Conservation (phyloP, 2,329 filamentous ascomycete genomes). For the Gnomoniopsis sp. region DNA sequence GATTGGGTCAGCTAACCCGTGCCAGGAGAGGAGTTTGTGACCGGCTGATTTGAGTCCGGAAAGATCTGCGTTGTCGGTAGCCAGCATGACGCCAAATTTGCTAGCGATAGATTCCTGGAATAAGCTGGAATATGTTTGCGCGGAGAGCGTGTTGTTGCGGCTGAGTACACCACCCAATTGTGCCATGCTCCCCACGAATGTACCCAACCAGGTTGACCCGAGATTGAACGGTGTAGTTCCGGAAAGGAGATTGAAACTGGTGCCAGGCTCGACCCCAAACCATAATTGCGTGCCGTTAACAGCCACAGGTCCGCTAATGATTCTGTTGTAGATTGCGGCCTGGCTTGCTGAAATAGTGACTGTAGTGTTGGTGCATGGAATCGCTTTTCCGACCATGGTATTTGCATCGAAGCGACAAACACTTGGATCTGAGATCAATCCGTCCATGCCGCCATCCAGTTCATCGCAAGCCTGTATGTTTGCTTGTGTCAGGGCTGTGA, state of each 20-base stretch:
- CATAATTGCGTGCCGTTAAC: neutral
- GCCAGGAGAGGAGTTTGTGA: conserved; percentile 49
- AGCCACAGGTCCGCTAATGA: neutral
- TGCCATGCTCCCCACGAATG: neutral
- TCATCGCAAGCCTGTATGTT: conserved; percentile 42
- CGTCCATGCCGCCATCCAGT: conserved; percentile 41
- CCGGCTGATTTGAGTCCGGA: conserved; percentile 39
- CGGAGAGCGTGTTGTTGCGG: neutral
- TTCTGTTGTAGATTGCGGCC: neutral
- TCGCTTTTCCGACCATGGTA: conserved; percentile 21
- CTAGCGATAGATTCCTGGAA: conserved; percentile 3
- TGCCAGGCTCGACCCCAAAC: conserved; percentile 1
- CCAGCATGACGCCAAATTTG: conserved; percentile 11
- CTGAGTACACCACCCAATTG: conserved; percentile 2
- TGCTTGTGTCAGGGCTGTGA: conserved; percentile 31
- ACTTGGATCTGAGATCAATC: conserved; percentile 36
- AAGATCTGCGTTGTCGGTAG: conserved; percentile 36
- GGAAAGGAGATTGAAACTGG: neutral
- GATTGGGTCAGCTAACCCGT: conserved; percentile 33
- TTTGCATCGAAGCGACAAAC: conserved; percentile 33
- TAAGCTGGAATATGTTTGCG: neutral
- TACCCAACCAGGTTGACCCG: neutral
- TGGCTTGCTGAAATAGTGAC: neutral
- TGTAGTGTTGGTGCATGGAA: conserved; percentile 19
- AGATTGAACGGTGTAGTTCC: neutral